These are phyloP conservation scores for Chenopodium suecicum DNA, from an alignment of 148 eudicot species.

Conservation along the genomic window DNA sequence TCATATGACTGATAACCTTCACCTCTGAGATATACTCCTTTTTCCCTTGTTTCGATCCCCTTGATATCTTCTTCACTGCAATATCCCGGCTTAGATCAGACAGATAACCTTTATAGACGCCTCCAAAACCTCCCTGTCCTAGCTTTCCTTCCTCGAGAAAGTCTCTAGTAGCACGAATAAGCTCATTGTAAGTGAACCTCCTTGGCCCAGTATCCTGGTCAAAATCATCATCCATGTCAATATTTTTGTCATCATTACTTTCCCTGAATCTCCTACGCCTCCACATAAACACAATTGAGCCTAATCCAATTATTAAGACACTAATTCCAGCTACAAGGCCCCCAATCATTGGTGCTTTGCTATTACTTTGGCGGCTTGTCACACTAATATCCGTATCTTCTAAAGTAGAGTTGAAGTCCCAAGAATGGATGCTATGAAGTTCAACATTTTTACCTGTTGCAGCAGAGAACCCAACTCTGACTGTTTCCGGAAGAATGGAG, in stretches of 20 bases:
- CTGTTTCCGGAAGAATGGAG: conserved; percentile 30
- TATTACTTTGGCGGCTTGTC: background rate
- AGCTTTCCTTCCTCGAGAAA: conserved; percentile 38
- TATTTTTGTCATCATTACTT: background rate
- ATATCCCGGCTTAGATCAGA: conserved; percentile 9
- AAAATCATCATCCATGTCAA: conserved; percentile 12
- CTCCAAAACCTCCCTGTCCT: conserved; percentile 52
- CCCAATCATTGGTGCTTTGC: conserved; percentile 7
- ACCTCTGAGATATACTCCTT: conserved; percentile 48
- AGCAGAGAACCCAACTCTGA: conserved; percentile 30
- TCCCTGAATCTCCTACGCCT: conserved; percentile 13
- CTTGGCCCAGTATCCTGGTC: conserved; percentile 35
- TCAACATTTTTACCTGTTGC: conserved; percentile 32
- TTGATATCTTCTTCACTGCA: conserved; percentile 42
- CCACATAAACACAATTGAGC: conserved; percentile 7
- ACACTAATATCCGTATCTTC: background rate
- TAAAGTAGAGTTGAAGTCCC: conserved; percentile 38
- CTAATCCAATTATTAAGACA: conserved; percentile 11
- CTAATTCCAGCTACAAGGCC: conserved; percentile 21
- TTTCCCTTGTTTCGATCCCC: conserved; percentile 43
- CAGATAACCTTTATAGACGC: conserved; percentile 39
- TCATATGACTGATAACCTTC: conserved; percentile 37
- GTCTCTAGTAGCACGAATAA: conserved; percentile 32
- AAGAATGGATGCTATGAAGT: conserved; percentile 30
- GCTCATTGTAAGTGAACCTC: conserved; percentile 31